These are phyloP conservation scores for Haberlea rhodopensis DNA, from an alignment of 257 asterid genomes.

Conservation along the genomic window DNA sequence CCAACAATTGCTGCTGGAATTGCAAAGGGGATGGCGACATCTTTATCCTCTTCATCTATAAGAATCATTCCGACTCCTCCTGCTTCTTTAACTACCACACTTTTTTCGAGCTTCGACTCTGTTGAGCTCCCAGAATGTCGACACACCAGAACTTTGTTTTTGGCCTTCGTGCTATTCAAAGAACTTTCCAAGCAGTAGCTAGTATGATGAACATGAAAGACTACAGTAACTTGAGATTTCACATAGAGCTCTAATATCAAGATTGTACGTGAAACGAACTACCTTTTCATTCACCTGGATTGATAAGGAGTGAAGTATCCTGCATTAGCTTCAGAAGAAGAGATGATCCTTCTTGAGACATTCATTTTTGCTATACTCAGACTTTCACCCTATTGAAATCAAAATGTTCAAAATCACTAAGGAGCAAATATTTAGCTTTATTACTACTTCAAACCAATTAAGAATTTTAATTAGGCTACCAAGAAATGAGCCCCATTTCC, in stretches of 20 bases:
- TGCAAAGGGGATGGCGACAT: slow-evolving; percentile 78
- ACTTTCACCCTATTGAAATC: slow-evolving; percentile 72
- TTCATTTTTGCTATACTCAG: slow-evolving; percentile 53
- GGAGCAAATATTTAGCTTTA: slow-evolving; percentile 2
- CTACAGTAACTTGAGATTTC: slow-evolving; percentile 32
- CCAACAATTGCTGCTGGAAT: slow-evolving; percentile 93
- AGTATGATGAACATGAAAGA: slow-evolving; percentile 28
- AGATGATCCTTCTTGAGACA: slow-evolving; percentile 45
- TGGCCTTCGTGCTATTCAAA: slow-evolving; percentile 64
- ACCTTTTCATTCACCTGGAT: slow-evolving; percentile 99
- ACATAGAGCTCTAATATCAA: slow-evolving; percentile 24
- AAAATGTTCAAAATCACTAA: slow-evolving; percentile 9
- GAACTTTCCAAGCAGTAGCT: slow-evolving; percentile 98
- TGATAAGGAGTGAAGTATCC: slow-evolving; percentile 97
- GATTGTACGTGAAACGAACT: slow-evolving; percentile 40
- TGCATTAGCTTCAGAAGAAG: slow-evolving; percentile 75
- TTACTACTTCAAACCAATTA: background rate
- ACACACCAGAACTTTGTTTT: slow-evolving; percentile 79
- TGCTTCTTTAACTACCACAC: slow-evolving; percentile 67
- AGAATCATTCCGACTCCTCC: slow-evolving; percentile 92
- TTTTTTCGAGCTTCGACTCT: slow-evolving; percentile 79
- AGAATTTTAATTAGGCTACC: slow-evolving; percentile 40
- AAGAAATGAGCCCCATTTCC: slow-evolving; percentile 62
- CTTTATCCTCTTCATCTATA: slow-evolving; percentile 74
- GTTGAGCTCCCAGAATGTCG: slow-evolving; percentile 80